Evolutionary conservation across 106 monocot genomes (phyloP), one percentile per base, ranked within the genome.

Genomic region (Apostasia ramifera): DNA sequence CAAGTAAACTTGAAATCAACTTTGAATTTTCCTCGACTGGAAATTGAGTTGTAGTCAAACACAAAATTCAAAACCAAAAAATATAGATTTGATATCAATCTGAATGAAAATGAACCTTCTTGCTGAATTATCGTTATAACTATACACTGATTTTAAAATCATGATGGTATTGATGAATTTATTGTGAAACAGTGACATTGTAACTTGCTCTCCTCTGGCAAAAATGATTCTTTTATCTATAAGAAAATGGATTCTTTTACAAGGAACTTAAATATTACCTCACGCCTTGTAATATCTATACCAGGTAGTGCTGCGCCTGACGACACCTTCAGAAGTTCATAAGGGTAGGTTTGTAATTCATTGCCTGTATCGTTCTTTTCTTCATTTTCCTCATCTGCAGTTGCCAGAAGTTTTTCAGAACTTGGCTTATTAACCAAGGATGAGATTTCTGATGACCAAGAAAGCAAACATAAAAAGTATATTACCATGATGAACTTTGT

Each of bases 241-340:
- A 26, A 26, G 26, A 26, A 26, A 26, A 26, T 26, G 26, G 26
- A 26, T 26, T 26, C 26, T 26, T 26, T 26, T 26, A 26, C 26
- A 26, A 26, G 26, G 26, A 26, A 26, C 26, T 26, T 26, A 26
- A 53, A 53, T 5, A n/a, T 55, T 78, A 78, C 71, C 78, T 78
- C 78, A 14, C 78, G 71, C 8, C 57, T 65, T 6, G 71, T 72
- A 66, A 78, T 57, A 66, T 78, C 71, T 53, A 78, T 71, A 12
- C 62, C 78, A 43, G 44, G 9, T 52, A 78, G 9, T 46, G 78
- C 49, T 51, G 42, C 46, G 9, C 38, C 47, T 46, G 63, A 64
- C 8, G 63, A 8, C 43, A 54, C 53, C 46, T 58, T 78, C 6
- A 78, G 65, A 43, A 14, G 70, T n/a, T 78, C 78, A 71, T 78